Evolutionary conservation across 2,329 filamentous ascomycete genomes (phyloP), one percentile per base, ranked within the genome.

Genomic region (Colletotrichum acutatum): DNA sequence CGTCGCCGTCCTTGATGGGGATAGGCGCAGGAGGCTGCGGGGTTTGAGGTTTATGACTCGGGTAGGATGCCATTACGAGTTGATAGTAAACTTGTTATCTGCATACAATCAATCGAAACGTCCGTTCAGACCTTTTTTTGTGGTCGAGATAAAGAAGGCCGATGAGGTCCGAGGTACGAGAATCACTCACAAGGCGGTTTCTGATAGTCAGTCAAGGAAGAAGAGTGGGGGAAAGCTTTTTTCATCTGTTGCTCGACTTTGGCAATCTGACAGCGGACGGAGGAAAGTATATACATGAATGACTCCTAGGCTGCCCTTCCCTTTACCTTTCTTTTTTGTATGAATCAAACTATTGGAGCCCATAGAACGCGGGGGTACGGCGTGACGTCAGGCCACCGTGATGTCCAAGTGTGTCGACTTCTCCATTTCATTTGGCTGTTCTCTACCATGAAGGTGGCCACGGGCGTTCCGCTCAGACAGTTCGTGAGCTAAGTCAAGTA

Each of bases 21-120:
- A 75, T 75, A 26, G 74, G 74, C 60, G 69, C 26, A 42, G 74
- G 74, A 66, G 74, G 74, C 67, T 75, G 72, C 49, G 74, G 72
- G 61, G 74, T 75, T 61, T 74, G 69, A 22, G 74, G 74, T 14
- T 75, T 75, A 63, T 75, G 74, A 30, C 66, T 73, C 9, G 66
- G 71, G 34, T 66, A 70, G 60, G 61, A 73, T 32, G 71, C 71
- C 71, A 73, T 73, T 24, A 30, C 7, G 11, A 14, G 34, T 3
- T 37, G 6, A 32, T 8, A 11, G 34, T 12, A 37, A 12, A 11
- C 6, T 37, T 37, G 12, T 37, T 37, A 11, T 37, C 34, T 37
- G 19, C 16, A 6, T 9, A 49, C 3, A 49, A 49, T 28, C 32
- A 57, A 26, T 37, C 8, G 46, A 19, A 6, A n/a, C 8, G 22